Percentiles rank a stretch among this genome's conserved stretches.
Conservation (phyloP, 2,329 filamentous ascomycete species). For the Cladosporium austrohemisphaericum region DNA sequence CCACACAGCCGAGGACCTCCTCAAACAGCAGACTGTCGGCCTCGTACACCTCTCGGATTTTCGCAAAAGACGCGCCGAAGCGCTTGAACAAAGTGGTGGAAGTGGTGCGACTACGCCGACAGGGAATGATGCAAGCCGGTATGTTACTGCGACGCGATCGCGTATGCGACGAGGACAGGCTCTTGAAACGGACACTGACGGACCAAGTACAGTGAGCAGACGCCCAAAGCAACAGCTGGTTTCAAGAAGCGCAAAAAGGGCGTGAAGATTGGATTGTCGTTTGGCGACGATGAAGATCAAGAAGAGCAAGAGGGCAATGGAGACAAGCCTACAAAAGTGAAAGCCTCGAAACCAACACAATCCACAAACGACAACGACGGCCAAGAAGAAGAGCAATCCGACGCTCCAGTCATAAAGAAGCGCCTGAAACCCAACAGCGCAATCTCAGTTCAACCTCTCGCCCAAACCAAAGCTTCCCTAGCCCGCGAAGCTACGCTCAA, state of each 20-base stretch:
- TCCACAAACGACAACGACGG: background rate
- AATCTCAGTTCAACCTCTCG: conserved; percentile 65
- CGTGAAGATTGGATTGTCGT: conserved; percentile 60
- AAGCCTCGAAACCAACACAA: background rate
- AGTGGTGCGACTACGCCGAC: conserved; percentile 53
- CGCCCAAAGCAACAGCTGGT: conserved; percentile 41
- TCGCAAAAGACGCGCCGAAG: conserved; percentile 90
- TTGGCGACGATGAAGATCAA: conserved; percentile 66
- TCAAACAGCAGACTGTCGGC: conserved; percentile 84
- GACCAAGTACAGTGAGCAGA: conserved; percentile 55
- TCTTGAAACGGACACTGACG: conserved; percentile 49
- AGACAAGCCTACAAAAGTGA: background rate
- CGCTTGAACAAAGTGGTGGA: conserved; percentile 71
- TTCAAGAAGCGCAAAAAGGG: conserved; percentile 57
- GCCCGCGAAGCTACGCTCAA: conserved; percentile 75
- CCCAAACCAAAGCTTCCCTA: conserved; percentile 70
- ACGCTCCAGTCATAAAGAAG: conserved; percentile 32
- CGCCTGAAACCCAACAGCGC: conserved; percentile 59
- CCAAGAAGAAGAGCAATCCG: conserved; percentile 23
- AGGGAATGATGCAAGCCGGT: conserved; percentile 37
- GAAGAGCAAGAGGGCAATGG: conserved; percentile 54
- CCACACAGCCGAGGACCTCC: conserved; percentile 71
- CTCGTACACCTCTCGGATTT: conserved; percentile 91
- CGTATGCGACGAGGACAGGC: background rate
- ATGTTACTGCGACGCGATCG: background rate